These are phyloP conservation scores for Voacanga thouarsii DNA, from an alignment of 257 asterid species.

Conservation along the genomic window DNA sequence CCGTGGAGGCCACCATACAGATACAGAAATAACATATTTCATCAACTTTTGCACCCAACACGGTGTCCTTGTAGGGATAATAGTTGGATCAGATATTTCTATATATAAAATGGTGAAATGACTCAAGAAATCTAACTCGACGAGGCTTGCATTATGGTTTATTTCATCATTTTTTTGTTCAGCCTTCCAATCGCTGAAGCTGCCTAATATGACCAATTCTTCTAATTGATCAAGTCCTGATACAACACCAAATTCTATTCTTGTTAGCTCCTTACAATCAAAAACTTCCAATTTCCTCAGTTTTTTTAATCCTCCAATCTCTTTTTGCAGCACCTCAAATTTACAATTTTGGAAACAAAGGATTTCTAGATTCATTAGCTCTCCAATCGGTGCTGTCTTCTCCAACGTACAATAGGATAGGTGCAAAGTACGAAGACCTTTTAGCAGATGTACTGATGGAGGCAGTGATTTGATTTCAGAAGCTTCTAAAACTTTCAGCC, in stretches of 20 bases:
- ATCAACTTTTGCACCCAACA: background rate
- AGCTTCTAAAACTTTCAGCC: slow-evolving; percentile 12
- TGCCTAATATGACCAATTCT: background rate
- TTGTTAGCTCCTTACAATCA: background rate
- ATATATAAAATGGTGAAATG: background rate
- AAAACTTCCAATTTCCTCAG: slow-evolving; percentile 9
- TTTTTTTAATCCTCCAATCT: slow-evolving; percentile 14
- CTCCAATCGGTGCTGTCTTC: slow-evolving; percentile 4
- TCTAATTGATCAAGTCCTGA: slow-evolving; percentile 13
- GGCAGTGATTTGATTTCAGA: background rate
- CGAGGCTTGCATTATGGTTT: too few species aligned
- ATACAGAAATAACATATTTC: background rate
- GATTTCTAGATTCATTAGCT: slow-evolving; percentile 17
- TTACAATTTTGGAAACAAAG: slow-evolving; percentile 1
- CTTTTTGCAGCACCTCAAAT: slow-evolving; percentile 1
- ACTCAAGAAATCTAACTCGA: background rate
- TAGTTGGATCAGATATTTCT: background rate
- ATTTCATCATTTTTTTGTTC: background rate
- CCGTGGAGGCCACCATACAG: too few species aligned
- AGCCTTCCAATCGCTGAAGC: background rate
- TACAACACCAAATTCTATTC: slow-evolving; percentile 6
- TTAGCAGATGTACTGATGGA: background rate
- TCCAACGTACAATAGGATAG: background rate
- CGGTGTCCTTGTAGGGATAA: background rate
- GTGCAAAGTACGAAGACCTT: slow-evolving; percentile 6